phyloP scores from a whole-genome alignment of 305 asterid species.

The Stenogyne calaminthoides region DNA sequence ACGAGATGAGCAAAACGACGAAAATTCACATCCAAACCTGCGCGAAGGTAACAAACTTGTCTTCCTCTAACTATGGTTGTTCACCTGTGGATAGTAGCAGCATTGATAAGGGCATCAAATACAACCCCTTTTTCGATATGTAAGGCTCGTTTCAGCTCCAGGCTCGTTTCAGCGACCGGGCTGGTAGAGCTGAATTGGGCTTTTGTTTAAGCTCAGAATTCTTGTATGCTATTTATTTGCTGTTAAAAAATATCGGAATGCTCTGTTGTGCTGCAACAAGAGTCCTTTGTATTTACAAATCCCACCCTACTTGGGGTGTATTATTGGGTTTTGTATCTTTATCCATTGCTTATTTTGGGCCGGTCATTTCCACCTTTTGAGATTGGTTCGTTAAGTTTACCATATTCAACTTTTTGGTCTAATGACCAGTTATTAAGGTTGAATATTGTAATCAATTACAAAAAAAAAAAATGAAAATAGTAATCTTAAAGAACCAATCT shows the following conservation, averaged over 20 bases:
- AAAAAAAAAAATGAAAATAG: too few species aligned
- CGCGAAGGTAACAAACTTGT: conserved; percentile 24
- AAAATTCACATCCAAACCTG: conserved; percentile 59
- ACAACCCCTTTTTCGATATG: conserved; percentile 60
- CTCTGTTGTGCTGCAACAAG: background rate
- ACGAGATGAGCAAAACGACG: conserved; percentile 34
- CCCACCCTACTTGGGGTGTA: background rate
- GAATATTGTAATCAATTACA: too few species aligned
- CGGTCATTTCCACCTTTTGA: too few species aligned
- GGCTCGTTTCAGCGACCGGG: too few species aligned
- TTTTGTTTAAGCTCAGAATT: too few species aligned
- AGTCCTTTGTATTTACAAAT: background rate
- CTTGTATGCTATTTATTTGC: conserved; percentile 33
- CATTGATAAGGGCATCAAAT: conserved; percentile 54
- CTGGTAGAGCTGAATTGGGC: too few species aligned
- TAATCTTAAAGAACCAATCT: too few species aligned
- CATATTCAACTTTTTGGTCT: too few species aligned
- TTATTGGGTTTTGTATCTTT: too few species aligned
- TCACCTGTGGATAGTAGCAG: conserved; percentile 34
- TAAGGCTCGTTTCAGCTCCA: conserved; percentile 16
- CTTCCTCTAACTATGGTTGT: conserved; percentile 31
- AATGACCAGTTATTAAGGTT: too few species aligned
- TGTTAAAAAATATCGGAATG: background rate
- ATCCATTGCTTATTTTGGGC: too few species aligned
- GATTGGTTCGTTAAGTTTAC: too few species aligned